A percentile compares a stretch with the other conserved stretches of the same genome.
phyloP scores from a whole-genome alignment of 2,329 filamentous ascomycete genomes.

The Trichophyton verrucosum region DNA sequence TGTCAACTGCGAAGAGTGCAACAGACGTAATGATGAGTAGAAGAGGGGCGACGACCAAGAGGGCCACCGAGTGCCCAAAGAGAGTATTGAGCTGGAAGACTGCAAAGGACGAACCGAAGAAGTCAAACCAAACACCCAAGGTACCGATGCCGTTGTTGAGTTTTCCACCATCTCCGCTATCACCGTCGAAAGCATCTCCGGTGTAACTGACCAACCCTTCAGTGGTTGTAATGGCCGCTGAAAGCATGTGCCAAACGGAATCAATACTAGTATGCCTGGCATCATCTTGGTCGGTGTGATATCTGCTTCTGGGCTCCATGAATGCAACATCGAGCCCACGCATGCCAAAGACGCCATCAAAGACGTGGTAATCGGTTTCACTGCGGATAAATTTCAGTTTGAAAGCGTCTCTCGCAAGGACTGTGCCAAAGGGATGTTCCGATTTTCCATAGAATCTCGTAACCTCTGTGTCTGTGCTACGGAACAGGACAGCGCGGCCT shows the following conservation, averaged over 20 bases:
- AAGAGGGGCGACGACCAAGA: conserved; percentile 69
- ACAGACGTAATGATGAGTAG: conserved; percentile 57
- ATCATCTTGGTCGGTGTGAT: conserved; percentile 87
- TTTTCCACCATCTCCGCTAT: conserved; percentile 45
- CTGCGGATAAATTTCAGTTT: conserved; percentile 65
- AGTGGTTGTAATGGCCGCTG: conserved; percentile 63
- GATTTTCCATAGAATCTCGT: conserved; percentile 62
- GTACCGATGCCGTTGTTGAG: conserved; percentile 55
- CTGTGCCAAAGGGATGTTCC: conserved; percentile 68
- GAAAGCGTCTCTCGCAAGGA: conserved; percentile 75
- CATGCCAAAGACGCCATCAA: conserved; percentile 63
- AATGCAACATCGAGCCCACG: conserved; percentile 89
- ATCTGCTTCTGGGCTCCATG: conserved; percentile 69
- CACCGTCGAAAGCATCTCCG: conserved; percentile 53
- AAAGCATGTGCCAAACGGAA: conserved; percentile 90
- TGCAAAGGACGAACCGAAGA: conserved; percentile 69
- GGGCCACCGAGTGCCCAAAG: conserved; percentile 74
- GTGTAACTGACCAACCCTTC: conserved; percentile 57
- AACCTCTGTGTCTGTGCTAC: conserved; percentile 75
- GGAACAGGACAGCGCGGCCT: conserved; percentile 74
- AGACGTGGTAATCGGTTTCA: conserved; percentile 80
- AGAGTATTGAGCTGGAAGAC: conserved; percentile 69
- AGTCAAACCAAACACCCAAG: conserved; percentile 81
- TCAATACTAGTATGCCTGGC: conserved; percentile 54
- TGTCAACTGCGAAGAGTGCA: conserved; percentile 57